Evolutionary conservation across 306 rosid genomes (phyloP), one percentile per base, ranked within the genome.

Genomic region (Calophaca sinica): DNA sequence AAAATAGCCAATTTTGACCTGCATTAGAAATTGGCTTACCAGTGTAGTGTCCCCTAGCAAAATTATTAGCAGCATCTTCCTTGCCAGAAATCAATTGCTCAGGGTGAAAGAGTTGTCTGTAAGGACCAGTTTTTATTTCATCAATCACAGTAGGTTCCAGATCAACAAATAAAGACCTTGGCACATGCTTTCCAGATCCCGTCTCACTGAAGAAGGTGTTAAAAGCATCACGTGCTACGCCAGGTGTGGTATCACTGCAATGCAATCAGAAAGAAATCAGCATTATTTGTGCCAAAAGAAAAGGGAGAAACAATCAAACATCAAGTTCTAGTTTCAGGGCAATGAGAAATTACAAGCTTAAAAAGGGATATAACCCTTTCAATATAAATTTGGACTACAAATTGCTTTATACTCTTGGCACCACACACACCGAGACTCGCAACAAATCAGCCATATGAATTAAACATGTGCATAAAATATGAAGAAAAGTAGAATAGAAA

Each of bases 61-160:
- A 90, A 80, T 90, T 88, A 83, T 88, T 90, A 6, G 96, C 96
- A 45, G 96, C 96, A 64, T 90, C 96, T 81, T 90, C 96, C 82
- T 86, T 90, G 73, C 92, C 96, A 49, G 96, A 86, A 53, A 90
- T 84, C 48, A 90, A 86, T 79, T 90, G 96, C 79, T 88, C 90
- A 6, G 96, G 96, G 81, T 90, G 96, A 66, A 90, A 90, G 42
- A 90, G 92, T 85, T 90, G 92, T 72, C 92, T 79, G 73, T 90
- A 88, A 55, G 72, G 0, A 74, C 96, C 92, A 70, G 77, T 45
- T 78, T 88, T 84, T 9, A 90, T 75, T 84, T 90, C 92, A 86
- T 88, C 96, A 39, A 88, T 88, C 15, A 90, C 96, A 13, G 75
- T 90, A 42, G 96, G 92, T 77, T 90, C 96, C 11, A 90, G 84